Percentiles rank a stretch among this genome's conserved stretches.
Evolutionary conservation across 352 stramenopile genomes (phyloP).

Genomic region (Pythium plurisporium): DNA sequence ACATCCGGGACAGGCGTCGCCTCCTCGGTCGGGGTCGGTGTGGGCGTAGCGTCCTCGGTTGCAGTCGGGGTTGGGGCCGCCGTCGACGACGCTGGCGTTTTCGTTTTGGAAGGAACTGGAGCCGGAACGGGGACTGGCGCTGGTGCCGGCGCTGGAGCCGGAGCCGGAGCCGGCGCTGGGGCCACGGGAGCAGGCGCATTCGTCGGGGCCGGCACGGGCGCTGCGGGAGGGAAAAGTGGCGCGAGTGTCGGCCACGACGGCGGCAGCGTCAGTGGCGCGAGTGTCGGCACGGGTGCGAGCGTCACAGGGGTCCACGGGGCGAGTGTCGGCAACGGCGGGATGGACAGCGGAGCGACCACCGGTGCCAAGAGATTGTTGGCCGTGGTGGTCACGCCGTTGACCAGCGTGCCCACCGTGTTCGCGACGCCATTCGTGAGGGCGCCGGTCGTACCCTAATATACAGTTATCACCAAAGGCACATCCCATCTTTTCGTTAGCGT

Average conservation of each 20-base stretch:
- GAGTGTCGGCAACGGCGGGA: background rate
- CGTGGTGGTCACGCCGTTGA: background rate
- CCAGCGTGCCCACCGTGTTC: background rate
- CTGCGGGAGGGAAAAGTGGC: background rate
- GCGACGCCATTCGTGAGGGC: background rate
- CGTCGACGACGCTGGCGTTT: background rate
- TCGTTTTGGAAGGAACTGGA: no score
- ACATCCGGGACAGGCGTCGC: background rate
- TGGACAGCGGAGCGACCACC: background rate
- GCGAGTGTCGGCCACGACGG: background rate
- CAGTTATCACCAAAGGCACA: background rate
- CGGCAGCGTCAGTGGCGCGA: background rate
- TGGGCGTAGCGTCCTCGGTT: background rate
- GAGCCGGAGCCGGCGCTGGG: background rate
- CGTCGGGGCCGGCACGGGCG: background rate
- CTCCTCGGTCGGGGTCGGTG: background rate
- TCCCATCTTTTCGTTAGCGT: background rate
- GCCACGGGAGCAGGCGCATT: background rate
- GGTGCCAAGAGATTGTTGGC: background rate
- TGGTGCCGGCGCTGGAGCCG: background rate
- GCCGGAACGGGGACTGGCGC: no score
- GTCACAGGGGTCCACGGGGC: background rate
- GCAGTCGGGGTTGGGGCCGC: background rate
- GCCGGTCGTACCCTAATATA: background rate
- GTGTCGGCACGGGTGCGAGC: background rate